phyloP scores from a whole-genome alignment of 2,329 filamentous ascomycete genomes.

The Xylogone sp. region DNA sequence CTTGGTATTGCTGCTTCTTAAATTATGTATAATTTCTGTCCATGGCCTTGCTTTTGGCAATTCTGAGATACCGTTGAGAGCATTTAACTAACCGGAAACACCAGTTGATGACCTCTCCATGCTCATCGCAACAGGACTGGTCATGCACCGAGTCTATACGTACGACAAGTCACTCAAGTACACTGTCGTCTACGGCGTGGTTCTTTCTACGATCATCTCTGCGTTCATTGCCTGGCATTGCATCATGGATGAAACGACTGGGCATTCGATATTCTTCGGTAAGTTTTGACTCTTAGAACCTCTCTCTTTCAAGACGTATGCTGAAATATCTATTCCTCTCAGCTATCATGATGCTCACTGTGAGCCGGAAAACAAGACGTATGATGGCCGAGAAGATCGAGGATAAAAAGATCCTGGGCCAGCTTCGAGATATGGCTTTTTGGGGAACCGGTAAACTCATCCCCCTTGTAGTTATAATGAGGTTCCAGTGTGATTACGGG shows the following conservation, averaged over 20 bases:
- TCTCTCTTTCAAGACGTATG: neutral
- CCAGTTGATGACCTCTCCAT: constrained; percentile 54
- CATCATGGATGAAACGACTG: constrained; percentile 19
- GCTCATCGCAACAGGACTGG: constrained; percentile 48
- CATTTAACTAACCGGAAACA: neutral
- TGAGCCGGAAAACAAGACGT: constrained; percentile 20
- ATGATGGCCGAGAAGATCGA: constrained; percentile 21
- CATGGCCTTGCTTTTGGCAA: too few species aligned
- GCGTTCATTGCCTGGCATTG: constrained; percentile 37
- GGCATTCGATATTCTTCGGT: constrained; percentile 23
- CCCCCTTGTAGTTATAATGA: neutral
- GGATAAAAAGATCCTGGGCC: constrained; percentile 15
- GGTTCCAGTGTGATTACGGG: neutral
- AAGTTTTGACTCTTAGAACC: neutral
- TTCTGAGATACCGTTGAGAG: too few species aligned
- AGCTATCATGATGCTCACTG: constrained; percentile 20
- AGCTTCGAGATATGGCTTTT: constrained; percentile 18
- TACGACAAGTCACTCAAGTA: constrained; percentile 36
- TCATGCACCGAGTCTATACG: constrained; percentile 47
- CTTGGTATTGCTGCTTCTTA: too few species aligned
- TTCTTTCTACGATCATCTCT: constrained; percentile 36
- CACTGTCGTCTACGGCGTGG: constrained; percentile 35
- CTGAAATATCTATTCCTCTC: neutral
- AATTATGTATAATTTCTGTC: too few species aligned
- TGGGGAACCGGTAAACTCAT: constrained; percentile 20